Base-by-base conservation (phyloP, 257 asterid genomes). In the Primulina tabacum region DNA sequence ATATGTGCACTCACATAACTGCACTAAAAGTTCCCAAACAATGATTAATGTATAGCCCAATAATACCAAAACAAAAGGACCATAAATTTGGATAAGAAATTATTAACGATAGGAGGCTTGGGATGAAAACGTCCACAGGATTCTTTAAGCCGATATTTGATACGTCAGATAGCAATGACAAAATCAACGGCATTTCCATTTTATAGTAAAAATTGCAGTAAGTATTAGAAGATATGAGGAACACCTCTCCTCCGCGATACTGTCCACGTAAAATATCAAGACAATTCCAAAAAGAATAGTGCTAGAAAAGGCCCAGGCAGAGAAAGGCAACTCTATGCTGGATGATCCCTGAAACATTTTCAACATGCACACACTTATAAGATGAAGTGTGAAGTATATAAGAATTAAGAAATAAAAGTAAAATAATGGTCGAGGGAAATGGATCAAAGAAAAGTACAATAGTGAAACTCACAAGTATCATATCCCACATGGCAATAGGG, bases 401-500 rank as follows among this genome's bases (percentile, higher is more conserved):
- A 24, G 26, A 33, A 34, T 59, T 53, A 30, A 47, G 21, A 63
- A 40, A 67, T 24, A 37, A 56, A 62, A 67, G 33, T n/a, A 56
- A 65, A 37, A 18, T 47, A 18, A 65, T 14, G 58, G 57, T 16
- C 24, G 55, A 62, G 61, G 26, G 60, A 21, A 38, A 62, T 16
- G 34, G 7, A 37, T 47, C 4, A 63, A 62, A 52, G 21, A 60
- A 63, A 67, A 78, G 40, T 50, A 68, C 76, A 62, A 70, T 33
- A 76, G 75, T 68, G 73, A 69, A 71, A 90, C 99, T 94, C 86
- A 94, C 99, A 67, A 89, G 86, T 78, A 90, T 91, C 96, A 86
- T 80, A 83, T 94, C 99, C 97, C 97, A 94, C 96, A 91, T 94
- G 80, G 99, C 96, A 71, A 89, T 94, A 40, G 99, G 99, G 84